Percentiles rank a stretch among this genome's conserved stretches.
Conservation (phyloP, 2,329 filamentous ascomycete species). For the Colletotrichum lindemuthianum region DNA sequence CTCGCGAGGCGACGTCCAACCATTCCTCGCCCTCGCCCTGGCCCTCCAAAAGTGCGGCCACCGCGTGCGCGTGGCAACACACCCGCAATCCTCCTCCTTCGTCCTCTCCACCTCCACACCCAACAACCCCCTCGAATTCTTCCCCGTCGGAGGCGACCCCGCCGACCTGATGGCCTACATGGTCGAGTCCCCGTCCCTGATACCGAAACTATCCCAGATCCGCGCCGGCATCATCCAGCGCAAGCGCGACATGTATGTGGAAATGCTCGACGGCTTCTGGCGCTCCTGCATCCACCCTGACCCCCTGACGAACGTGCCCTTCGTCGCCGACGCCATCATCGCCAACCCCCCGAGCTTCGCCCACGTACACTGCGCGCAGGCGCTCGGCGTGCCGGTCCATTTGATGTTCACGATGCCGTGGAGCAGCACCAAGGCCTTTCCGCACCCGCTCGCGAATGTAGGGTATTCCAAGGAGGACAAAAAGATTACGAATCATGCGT, state of each 20-base stretch:
- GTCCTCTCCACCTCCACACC: constrained; percentile 44
- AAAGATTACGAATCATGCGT: constrained; percentile 75
- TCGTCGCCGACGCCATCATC: constrained; percentile 61
- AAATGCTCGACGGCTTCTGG: constrained; percentile 42
- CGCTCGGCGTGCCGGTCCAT: constrained; percentile 55
- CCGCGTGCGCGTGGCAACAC: constrained; percentile 62
- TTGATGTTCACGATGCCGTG: constrained; percentile 75
- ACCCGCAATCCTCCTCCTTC: constrained; percentile 58
- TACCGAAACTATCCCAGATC: constrained; percentile 41
- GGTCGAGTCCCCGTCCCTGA: constrained; percentile 43
- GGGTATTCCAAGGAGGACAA: constrained; percentile 58
- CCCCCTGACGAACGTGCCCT: constrained; percentile 44
- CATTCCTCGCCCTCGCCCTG: constrained; percentile 63
- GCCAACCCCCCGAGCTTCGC: constrained; percentile 61
- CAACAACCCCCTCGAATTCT: constrained; percentile 58
- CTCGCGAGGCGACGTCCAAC: constrained; percentile 65
- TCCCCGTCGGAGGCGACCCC: constrained; percentile 62
- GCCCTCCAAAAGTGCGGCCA: constrained; percentile 58
- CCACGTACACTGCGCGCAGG: constrained; percentile 58
- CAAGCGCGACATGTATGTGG: constrained; percentile 39
- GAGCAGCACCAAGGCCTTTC: constrained; percentile 77
- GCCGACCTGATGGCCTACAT: constrained; percentile 50
- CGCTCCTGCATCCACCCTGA: constrained; percentile 36
- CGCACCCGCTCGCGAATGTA: constrained; percentile 78
- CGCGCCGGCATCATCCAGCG: constrained; percentile 41